phyloP scores from a whole-genome alignment of 192 early-diverging fungal species.

The Thoreauomyces humboldtii region DNA sequence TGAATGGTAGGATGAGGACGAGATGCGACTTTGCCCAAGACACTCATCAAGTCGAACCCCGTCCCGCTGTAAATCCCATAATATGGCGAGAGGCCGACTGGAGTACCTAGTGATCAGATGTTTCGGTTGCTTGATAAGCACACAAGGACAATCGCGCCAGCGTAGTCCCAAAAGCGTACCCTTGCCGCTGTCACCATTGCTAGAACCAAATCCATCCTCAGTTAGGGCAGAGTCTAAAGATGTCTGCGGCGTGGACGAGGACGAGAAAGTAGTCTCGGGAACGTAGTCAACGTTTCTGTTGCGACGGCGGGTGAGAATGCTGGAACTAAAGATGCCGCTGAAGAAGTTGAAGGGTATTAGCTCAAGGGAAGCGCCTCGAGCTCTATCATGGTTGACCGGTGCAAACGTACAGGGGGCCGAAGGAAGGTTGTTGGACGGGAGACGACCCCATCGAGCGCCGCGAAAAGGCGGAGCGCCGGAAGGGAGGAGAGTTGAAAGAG shows the following conservation, averaged over 20 bases:
- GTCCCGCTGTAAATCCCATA: constrained; percentile 16
- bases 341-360: too few species aligned
- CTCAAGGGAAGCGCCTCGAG: too few species aligned
- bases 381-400: too few species aligned
- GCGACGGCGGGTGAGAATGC: neutral
- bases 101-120: neutral
- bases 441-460: too few species aligned
- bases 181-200: neutral
- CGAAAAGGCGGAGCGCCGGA: too few species aligned
- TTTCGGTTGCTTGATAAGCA: neutral
- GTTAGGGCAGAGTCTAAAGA: too few species aligned
- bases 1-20: constrained; percentile 57
- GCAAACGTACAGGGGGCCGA: too few species aligned
- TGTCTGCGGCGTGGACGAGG: too few species aligned
- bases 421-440: too few species aligned
- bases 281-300: neutral
- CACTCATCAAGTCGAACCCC: constrained; percentile 42
- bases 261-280: too few species aligned
- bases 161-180: neutral
- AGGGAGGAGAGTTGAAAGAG: too few species aligned
- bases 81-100: constrained; percentile 12
- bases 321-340: neutral
- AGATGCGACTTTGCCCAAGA: constrained; percentile 37
- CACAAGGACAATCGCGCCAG: neutral
- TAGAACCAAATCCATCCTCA: too few species aligned